These are phyloP conservation scores for Pythium aristosporum DNA, from an alignment of 352 stramenopile species.

Conservation along the genomic window DNA sequence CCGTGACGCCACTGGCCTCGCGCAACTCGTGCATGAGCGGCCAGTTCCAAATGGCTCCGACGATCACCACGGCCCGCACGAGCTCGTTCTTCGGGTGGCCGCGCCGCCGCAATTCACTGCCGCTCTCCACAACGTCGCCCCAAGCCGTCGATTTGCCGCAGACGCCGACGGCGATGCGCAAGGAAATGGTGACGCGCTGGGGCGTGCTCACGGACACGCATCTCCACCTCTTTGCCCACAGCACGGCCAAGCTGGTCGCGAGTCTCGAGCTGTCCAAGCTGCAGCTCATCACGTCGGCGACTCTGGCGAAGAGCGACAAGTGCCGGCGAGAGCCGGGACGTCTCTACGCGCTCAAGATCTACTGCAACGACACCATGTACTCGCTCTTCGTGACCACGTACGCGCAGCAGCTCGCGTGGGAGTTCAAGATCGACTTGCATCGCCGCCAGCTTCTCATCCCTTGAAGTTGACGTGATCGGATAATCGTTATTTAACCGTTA, in stretches of 20 bases:
- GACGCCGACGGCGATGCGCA: conserved; percentile 46
- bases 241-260: conserved; percentile 61
- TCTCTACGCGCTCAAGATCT: conserved; percentile 73
- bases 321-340: conserved; percentile 44
- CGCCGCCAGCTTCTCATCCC: conserved; percentile 73
- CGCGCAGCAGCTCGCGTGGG: conserved; percentile 76
- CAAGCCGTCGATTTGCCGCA: conserved; percentile 38
- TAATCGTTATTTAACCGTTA: conserved; percentile 30
- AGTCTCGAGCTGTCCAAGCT: conserved; percentile 80
- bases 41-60: conserved; percentile 68
- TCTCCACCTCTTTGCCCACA: conserved; percentile 79
- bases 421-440: conserved; percentile 78
- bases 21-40: conserved; percentile 67
- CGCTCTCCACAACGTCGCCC: conserved; percentile 40
- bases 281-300: conserved; percentile 64
- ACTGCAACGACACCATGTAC: conserved; percentile 65
- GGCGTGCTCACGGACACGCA: conserved; percentile 79
- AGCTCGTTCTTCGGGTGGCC: conserved; percentile 69
- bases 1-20: conserved; percentile 58
- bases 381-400: conserved; percentile 75
- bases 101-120: conserved; percentile 36
- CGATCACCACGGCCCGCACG: conserved; percentile 36
- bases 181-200: conserved; percentile 69
- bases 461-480: conserved; percentile 25
- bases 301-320: conserved; percentile 32